Evolutionary conservation across 202 grass and related monocot genomes (phyloP).

Genomic region (Musa balbisiana): DNA sequence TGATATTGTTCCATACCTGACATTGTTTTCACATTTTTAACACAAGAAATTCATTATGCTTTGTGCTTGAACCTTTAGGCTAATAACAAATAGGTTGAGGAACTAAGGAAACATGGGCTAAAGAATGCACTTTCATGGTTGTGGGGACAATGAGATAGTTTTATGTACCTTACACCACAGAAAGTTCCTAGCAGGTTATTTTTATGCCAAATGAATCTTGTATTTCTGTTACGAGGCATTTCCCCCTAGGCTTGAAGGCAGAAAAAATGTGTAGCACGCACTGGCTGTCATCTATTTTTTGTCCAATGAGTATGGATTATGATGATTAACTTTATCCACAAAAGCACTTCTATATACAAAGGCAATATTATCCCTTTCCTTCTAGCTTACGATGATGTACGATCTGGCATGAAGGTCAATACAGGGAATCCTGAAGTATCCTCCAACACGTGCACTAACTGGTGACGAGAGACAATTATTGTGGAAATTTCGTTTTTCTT

Average conservation of each 20-base stretch:
- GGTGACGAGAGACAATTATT: slow-evolving; percentile 88
- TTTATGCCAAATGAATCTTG: neutral
- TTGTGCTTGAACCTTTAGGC: neutral
- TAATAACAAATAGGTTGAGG: neutral
- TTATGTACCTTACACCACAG: too few relatives aligned
- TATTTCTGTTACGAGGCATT: neutral
- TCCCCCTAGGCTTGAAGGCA: too few relatives aligned
- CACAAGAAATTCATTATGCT: neutral
- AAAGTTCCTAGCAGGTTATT: neutral
- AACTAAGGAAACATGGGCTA: neutral
- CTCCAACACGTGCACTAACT: slow-evolving; percentile 63
- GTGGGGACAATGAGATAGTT: too few relatives aligned
- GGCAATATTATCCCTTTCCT: neutral
- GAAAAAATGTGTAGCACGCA: neutral
- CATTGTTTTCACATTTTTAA: neutral
- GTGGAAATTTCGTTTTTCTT: slow-evolving; percentile 99
- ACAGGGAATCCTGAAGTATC: slow-evolving; percentile 83
- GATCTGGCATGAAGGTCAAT: slow-evolving; percentile 35
- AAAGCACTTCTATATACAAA: neutral
- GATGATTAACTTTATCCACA: neutral
- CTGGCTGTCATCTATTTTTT: neutral
- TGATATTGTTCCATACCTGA: slow-evolving; percentile 4
- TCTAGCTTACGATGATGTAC: neutral
- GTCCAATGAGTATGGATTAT: neutral
- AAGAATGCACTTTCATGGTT: neutral